Percentiles rank a stretch among this genome's conserved stretches.
Evolutionary conservation across 345 rosid species (phyloP).

Genomic region (thale cress (Arabidopsis thaliana)): DNA sequence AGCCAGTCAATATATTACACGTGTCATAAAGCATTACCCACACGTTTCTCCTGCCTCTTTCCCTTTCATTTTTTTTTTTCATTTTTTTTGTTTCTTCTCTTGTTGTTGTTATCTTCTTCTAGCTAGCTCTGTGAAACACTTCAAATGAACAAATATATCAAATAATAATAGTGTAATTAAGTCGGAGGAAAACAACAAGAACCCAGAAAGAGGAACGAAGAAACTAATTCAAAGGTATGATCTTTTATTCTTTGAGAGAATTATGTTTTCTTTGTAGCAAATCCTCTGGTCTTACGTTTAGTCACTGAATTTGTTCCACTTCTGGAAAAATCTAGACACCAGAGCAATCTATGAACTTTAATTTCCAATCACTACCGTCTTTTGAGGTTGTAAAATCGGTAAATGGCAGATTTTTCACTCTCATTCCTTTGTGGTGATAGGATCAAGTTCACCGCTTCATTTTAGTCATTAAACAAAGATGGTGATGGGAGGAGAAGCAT

Average conservation of each 20-base stretch:
- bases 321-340: neutral
- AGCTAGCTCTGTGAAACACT: neutral
- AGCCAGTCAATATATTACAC: slow-evolving; percentile 36
- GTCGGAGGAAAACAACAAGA: neutral
- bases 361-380: neutral
- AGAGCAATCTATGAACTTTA: neutral
- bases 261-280: slow-evolving; percentile 1
- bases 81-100: neutral
- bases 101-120: neutral
- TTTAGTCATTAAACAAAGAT: slow-evolving; percentile 11
- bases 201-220: slow-evolving; percentile 20
- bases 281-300: slow-evolving; percentile 17
- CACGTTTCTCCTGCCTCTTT: slow-evolving; percentile 50
- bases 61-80: neutral
- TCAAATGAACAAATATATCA: neutral
- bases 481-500: slow-evolving; percentile 53
- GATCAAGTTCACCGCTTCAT: slow-evolving; percentile 36
- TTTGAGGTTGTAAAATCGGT: slow-evolving; percentile 36
- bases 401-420: slow-evolving; percentile 8
- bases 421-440: slow-evolving; percentile 43
- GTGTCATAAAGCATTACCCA: slow-evolving; percentile 48
- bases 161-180: neutral
- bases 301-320: neutral
- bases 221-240: slow-evolving; percentile 37
- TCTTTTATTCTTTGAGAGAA: neutral